Base-by-base conservation (phyloP, 148 eudicot genomes). In the Suaeda aralocaspica region DNA sequence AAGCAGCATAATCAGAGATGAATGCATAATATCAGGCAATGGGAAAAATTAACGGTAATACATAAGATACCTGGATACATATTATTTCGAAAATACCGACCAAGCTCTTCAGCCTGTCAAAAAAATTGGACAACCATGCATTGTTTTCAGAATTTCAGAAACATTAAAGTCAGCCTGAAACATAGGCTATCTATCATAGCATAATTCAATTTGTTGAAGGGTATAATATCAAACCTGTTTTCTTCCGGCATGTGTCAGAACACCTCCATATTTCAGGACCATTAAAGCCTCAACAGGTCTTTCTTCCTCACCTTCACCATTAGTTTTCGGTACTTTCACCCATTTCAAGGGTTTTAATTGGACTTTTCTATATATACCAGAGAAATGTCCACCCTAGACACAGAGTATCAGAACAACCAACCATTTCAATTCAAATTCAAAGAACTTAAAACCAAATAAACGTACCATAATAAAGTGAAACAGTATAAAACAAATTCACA, bases 211-310 rank as follows among this genome's bases (percentile, higher is more conserved):
- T 18, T 57, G 56, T 13, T n/a, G 15, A 51, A n/a, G 34, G 24
- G 25, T 73, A 45, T 50, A 52, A 48, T 48, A 69, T 66, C 64
- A 50, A 18, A 94, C 99, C 99, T 94, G 99, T 77, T 95, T 95
- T 74, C 99, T 89, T 31, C 99, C 97, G 75, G 99, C 99, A 82
- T 95, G 99, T 21, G 99, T 95, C 77, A 95, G 85, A 76, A 91
- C 99, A 72, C 99, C 99, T 34, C 99, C 97, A 72, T 95, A 95
- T 82, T 95, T 95, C 18, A 95, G 89, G 84, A 95, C 91, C 99
- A 95, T 91, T 70, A 95, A 80, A n/a, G 99, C 99, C 81, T 95
- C 99, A 64, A 83, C 82, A 63, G 97, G 99, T 51, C 79, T 82
- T 80, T 95, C 99, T 79, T 94, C 99, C 80, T 91, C 99, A 64